phyloP scores from a whole-genome alignment of 768 basidiomycete species.

The Amanita polypyramis region DNA sequence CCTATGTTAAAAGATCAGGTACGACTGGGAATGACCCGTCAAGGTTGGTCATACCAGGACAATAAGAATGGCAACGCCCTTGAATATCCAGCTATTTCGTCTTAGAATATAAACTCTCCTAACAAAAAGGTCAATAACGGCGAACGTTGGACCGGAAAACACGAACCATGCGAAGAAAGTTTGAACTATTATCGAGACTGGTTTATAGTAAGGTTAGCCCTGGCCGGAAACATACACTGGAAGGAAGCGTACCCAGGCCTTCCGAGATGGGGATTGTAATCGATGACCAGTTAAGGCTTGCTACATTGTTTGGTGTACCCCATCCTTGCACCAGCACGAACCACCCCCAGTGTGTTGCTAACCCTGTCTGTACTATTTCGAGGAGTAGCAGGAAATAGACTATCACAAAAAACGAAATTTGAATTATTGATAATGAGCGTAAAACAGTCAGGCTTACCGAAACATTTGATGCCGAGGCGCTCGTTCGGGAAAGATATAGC shows the following conservation, averaged over 20 bases:
- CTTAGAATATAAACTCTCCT: slow-evolving; percentile 5
- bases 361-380: slow-evolving; percentile 3
- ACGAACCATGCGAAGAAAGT: slow-evolving; percentile 8
- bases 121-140: not conserved
- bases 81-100: not conserved
- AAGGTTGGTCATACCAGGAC: not conserved
- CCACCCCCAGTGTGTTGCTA: slow-evolving; percentile 7
- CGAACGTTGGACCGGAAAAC: not conserved
- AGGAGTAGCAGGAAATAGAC: slow-evolving; percentile 6
- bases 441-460: not conserved
- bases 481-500: slow-evolving; percentile 5
- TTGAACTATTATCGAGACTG: slow-evolving; percentile 6
- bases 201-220: not conserved
- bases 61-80: not conserved
- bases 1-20: not conserved
- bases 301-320: not conserved
- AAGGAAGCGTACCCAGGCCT: not conserved
- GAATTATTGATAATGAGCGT: too few relatives aligned
- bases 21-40: too few relatives aligned
- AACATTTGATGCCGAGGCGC: not conserved
- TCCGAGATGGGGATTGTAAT: slow-evolving; percentile 2
- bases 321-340: not conserved
- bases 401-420: not conserved
- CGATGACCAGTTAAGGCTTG: not conserved
- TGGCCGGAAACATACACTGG: too few relatives aligned